Conservation (phyloP, 2,329 filamentous ascomycete genomes). For the Pseudogymnoascus sp. region DNA sequence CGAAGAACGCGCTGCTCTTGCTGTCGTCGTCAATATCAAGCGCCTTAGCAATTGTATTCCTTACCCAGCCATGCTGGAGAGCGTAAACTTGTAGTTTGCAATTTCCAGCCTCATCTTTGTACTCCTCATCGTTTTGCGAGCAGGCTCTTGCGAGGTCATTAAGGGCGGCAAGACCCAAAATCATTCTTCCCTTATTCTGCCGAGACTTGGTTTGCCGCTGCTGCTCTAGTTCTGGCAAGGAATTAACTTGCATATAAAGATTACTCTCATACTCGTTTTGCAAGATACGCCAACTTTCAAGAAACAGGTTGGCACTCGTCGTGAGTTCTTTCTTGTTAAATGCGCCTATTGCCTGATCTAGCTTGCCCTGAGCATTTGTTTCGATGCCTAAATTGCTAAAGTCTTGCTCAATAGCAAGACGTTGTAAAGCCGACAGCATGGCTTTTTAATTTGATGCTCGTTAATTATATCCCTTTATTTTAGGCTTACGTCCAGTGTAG, state of each 20-base stretch:
- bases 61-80: constrained; percentile 12
- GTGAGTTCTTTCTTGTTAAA: background rate
- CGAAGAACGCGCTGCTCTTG: background rate
- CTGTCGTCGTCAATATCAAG: constrained; percentile 12
- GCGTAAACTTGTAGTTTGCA: constrained; percentile 13
- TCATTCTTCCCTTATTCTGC: background rate
- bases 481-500: background rate
- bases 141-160: constrained; percentile 12
- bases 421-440: background rate
- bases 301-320: background rate
- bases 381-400: background rate
- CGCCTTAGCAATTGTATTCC: background rate
- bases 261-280: background rate
- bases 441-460: background rate
- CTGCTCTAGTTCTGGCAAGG: background rate
- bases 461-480: background rate
- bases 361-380: background rate
- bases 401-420: background rate
- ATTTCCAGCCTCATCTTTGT: constrained; percentile 11
- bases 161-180: constrained; percentile 12
- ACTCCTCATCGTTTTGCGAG: constrained; percentile 11
- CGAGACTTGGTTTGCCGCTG: background rate
- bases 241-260: background rate
- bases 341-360: background rate
- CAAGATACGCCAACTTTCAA: background rate